Percentiles rank a stretch among this genome's conserved stretches.
Conservation (phyloP, 208 protist genomes). For the Trichomonas tenax region DNA sequence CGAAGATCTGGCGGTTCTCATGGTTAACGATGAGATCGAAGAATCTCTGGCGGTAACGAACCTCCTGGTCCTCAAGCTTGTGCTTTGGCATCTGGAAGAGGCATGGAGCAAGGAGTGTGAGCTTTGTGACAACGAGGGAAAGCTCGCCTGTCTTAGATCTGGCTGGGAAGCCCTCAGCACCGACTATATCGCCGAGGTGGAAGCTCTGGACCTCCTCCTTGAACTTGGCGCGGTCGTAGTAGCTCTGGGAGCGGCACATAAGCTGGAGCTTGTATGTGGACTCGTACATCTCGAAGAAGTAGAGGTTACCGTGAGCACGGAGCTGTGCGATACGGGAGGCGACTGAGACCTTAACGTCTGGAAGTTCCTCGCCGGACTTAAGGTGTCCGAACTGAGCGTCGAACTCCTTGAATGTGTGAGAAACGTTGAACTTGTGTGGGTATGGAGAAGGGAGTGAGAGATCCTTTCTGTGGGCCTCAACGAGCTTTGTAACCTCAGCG, state of each 20-base stretch:
- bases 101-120: slow-evolving; percentile 74
- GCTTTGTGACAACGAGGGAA: slow-evolving; percentile 48
- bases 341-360: not conserved
- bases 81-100: slow-evolving; percentile 89
- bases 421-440: slow-evolving; percentile 84
- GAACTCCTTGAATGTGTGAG: slow-evolving; percentile 66
- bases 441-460: slow-evolving; percentile 49
- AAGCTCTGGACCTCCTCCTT: not conserved
- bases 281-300: slow-evolving; percentile 59
- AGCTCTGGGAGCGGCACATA: not conserved
- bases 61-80: slow-evolving; percentile 62
- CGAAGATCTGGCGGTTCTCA: slow-evolving; percentile 68
- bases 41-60: slow-evolving; percentile 70
- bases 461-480: not conserved
- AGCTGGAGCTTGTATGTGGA: not conserved
- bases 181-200: slow-evolving; percentile 85
- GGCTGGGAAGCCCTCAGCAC: slow-evolving; percentile 65
- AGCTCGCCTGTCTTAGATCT: slow-evolving; percentile 56
- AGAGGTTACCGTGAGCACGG: slow-evolving; percentile 64
- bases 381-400: slow-evolving; percentile 52
- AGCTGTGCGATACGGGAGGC: slow-evolving; percentile 55
- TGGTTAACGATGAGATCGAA: slow-evolving; percentile 97
- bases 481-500: not conserved
- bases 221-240: not conserved
- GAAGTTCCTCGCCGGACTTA: slow-evolving; percentile 38